Percentiles rank a stretch among this genome's conserved stretches.
Evolutionary conservation across 495 filamentous ascomycete species (phyloP).

Genomic region (Tuber melanosporum): DNA sequence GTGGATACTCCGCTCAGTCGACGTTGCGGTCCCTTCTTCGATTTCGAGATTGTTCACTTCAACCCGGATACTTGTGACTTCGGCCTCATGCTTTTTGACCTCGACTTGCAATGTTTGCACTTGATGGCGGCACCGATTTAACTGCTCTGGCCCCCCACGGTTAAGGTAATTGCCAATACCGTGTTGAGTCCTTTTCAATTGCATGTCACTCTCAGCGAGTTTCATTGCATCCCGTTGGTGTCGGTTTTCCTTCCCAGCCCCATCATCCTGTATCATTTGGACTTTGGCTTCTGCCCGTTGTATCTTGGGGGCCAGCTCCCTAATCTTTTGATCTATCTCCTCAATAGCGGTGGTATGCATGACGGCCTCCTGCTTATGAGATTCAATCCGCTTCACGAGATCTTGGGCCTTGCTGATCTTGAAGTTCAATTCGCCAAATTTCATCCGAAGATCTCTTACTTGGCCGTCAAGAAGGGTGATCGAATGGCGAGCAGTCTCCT

Average conservation of each 20-base stretch:
- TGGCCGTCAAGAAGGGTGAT: slow-evolving; percentile 66
- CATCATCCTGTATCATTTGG: slow-evolving; percentile 66
- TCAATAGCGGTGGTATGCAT: slow-evolving; percentile 50
- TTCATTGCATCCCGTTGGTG: slow-evolving; percentile 64
- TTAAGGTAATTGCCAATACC: slow-evolving; percentile 77
- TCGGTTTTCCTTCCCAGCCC: slow-evolving; percentile 64
- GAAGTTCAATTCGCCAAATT: slow-evolving; percentile 60
- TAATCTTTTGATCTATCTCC: slow-evolving; percentile 58
- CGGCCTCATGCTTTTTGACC: slow-evolving; percentile 58
- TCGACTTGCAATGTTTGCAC: slow-evolving; percentile 52
- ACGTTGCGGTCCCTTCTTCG: slow-evolving; percentile 66
- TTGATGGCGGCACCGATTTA: slow-evolving; percentile 61
- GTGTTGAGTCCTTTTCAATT: slow-evolving; percentile 65
- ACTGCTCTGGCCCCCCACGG: slow-evolving; percentile 64
- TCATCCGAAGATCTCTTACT: slow-evolving; percentile 60
- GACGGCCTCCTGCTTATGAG: slow-evolving; percentile 58
- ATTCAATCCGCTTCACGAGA: slow-evolving; percentile 63
- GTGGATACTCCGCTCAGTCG: slow-evolving; percentile 70
- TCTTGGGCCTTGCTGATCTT: slow-evolving; percentile 71
- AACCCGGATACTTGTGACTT: slow-evolving; percentile 58
- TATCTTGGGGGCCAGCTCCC: slow-evolving; percentile 63
- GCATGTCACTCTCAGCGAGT: slow-evolving; percentile 63
- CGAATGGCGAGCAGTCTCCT: slow-evolving; percentile 61
- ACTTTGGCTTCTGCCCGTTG: slow-evolving; percentile 63
- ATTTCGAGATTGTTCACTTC: slow-evolving; percentile 76